Percentiles rank a stretch among this genome's conserved stretches.
Evolutionary conservation across 73 alveolate species (phyloP).

Genomic region (Paramecium pentaurelia): DNA sequence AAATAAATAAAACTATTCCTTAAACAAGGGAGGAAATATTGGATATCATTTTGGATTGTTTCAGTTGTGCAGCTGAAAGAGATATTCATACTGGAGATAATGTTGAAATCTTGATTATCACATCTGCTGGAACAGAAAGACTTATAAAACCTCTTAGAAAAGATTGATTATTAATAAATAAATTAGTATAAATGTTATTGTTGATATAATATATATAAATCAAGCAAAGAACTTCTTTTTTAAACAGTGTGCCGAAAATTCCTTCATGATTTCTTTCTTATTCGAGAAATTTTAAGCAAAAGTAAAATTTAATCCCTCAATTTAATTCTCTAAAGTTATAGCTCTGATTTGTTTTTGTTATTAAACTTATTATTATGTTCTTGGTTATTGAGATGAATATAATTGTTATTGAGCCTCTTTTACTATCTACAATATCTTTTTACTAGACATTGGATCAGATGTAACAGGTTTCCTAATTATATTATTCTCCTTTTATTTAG

Average conservation of each 20-base stretch:
- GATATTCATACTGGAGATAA: slow-evolving; percentile 92
- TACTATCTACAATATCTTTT: neutral
- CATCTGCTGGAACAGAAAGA: slow-evolving; percentile 59
- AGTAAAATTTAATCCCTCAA: slow-evolving; percentile 1
- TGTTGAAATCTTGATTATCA: neutral
- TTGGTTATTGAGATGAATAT: neutral
- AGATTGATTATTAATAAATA: slow-evolving; percentile 61
- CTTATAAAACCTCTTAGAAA: neutral
- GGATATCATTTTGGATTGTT: slow-evolving; percentile 78
- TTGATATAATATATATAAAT: neutral
- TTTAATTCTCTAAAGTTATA: slow-evolving; percentile 8
- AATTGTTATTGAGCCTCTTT: neutral
- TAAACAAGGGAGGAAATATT: slow-evolving; percentile 67
- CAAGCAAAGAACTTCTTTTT: neutral
- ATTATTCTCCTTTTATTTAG: neutral
- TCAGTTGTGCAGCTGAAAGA: slow-evolving; percentile 90
- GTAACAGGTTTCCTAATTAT: neutral
- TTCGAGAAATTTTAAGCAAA: neutral
- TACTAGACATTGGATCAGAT: neutral
- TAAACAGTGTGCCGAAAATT: neutral
- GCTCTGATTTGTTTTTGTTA: neutral
- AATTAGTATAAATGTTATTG: neutral
- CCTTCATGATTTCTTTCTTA: neutral
- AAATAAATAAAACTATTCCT: slow-evolving; percentile 68
- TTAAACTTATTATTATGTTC: neutral